Evolutionary conservation across 2,329 filamentous ascomycete species (phyloP), one percentile per base, ranked within the genome.

Genomic region (Cercospora canescens): DNA sequence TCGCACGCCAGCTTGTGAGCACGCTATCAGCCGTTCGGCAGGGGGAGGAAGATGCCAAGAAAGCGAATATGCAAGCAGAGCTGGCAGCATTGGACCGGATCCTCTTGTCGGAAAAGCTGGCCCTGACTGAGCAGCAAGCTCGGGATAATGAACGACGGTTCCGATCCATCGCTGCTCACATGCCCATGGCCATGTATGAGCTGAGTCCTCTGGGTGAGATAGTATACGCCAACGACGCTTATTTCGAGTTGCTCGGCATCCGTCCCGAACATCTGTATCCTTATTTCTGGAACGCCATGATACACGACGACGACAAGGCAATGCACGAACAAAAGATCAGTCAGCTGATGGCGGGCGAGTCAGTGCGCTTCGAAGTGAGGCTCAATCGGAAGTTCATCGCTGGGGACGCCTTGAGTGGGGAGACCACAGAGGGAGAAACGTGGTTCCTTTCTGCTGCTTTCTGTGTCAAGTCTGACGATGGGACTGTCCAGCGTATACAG

Each of bases 141-240:
- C 62, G 65, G 45, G 64, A 76, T 6, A 76, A 72, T 6, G 76
- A 79, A 30, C 65, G 72, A 1, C 68, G 75, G 9, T 80, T 81
- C 24, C 73, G 76, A 24, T 71, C 75, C 1, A 79, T 80, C 66
- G 78, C 79, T 1, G 76, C 79, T 52, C 67, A 77, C 11, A 70
- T 76, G 3, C 77, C 79, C 3, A 72, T 80, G 21, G 78, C 73
- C 6, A 80, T 81, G 45, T 80, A 79, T 63, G 77, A 79, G 37
- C 66, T 77, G n/a, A 71, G 74, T 32, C 66, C 73, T 4, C 16
- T 64, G 8, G 78, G 79, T 7, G 69, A 72, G 3, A 77, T 79
- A 35, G 71, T 75, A 0, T 80, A 80, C 62, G 73, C 77, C 3
- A 81, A 81, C 57, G 70, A 79, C 41, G 69, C 70, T 6, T 81